Evolutionary conservation across 2,329 filamentous ascomycete species (phyloP), one percentile per base, ranked within the genome.

Genomic region (Penicillium sp.): DNA sequence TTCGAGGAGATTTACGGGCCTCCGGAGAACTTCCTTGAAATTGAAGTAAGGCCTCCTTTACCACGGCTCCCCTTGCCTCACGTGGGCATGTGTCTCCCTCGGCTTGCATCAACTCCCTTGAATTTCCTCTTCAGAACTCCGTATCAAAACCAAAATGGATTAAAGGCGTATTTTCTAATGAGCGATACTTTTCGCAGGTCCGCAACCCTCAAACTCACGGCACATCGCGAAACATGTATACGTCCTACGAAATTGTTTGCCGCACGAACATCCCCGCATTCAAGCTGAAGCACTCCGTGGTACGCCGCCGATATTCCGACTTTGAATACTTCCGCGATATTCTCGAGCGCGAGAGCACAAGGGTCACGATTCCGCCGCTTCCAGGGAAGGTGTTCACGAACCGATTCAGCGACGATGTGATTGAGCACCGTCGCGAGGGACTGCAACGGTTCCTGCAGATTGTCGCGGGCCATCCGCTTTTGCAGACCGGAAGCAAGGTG

Each of bases 251-350:
- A 80, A 97, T 99, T 75, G 86, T 96, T 71, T 97, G 95, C 83
- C 90, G 91, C 72, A 99, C 95, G 81, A 99, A 99, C 82, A 99
- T 99, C 75, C 95, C 95, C 62, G 93, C 95, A 71, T 99, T 99
- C 86, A 98, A 98, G 83, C 88, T 97, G 71, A 92, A 93, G 69
- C 87, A 91, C 76, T 93, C 89, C 67, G 88, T 89, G 70, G 95
- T 99, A 65, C 92, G 93, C 70, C 89, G 95, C 66, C 92, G 95
- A 56, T 99, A 99, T 84, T 95, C 91, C 61, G 95, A 99, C 79
- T 99, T 99, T 78, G 95, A 99, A 82, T 94, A 97, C 82, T 99
- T 99, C 79, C 91, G 95, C 75, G 95, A 99, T 79, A 96, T 98
- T 67, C 87, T 99, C 64, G 95, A 99, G 86, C 90, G 95, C 70